Base-by-base conservation (phyloP, 2,329 filamentous ascomycete genomes). In the Sclerotinia nivalis region DNA sequence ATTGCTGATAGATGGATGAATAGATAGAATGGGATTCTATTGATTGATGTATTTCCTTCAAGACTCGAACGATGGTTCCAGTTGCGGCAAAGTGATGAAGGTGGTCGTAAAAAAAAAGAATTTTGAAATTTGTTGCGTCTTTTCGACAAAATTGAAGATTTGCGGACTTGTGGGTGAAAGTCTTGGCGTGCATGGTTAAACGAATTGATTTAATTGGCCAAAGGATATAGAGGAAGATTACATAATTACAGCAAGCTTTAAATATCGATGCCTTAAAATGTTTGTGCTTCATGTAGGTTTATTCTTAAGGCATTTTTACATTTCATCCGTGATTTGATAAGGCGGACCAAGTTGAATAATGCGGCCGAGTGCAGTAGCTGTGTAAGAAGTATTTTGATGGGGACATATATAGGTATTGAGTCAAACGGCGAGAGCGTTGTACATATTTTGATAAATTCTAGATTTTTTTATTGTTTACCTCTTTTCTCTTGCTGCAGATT, bases 81-180 rank as follows among this genome's bases (percentile, higher is more conserved):
- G 87, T 89, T 88, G 85, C 90, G 89, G 90, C 89, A 91, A 92
- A 86, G 90, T 93, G 90, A 92, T 91, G 89, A 91, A 86, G 87
- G 85, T 69, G 70, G 71, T 71, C 64, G 72, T 69, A 68, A 47
- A 71, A 52, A 12, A 49, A 13, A 70, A 25, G 40, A 31, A 66
- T 47, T 64, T 13, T 20, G 37, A 54, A 43, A 45, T 50, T 34
- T 34, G 56, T 10, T n/a, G 37, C 34, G 37, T 22, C 28, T 40
- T 34, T 67, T 54, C 31, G 31, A 45, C 52, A 52, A 45, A 68
- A 45, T 62, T 68, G 66, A 28, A 68, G 55, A 60, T 60, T 60
- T 28, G 56, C 54, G 55, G 10, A 37, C 22, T 28, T 74, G 74
- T 75, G 74, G 70, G 73, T 52, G 20, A 56, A 74, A 74, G 69